Percentiles rank a stretch among this genome's conserved stretches.
These are phyloP conservation scores for Penicillium malachiteum DNA, from an alignment of 495 filamentous ascomycete genomes.

Conservation along the genomic window DNA sequence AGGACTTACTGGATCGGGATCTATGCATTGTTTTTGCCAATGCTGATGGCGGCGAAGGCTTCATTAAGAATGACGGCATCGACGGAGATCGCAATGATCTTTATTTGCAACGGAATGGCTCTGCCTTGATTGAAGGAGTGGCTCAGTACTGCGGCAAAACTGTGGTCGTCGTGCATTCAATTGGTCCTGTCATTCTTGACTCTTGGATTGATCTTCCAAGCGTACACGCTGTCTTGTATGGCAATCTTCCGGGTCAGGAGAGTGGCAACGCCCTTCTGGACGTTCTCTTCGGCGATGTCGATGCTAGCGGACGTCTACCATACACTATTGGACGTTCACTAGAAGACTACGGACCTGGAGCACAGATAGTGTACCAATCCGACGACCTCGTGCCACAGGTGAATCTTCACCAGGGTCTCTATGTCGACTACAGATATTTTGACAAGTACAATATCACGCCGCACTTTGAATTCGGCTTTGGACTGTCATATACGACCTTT, in stretches of 20 bases:
- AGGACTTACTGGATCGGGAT: slow-evolving; percentile 53
- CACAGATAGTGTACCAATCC: slow-evolving; percentile 70
- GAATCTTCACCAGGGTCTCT: slow-evolving; percentile 78
- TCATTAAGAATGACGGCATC: slow-evolving; percentile 58
- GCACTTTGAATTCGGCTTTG: slow-evolving; percentile 71
- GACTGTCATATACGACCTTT: slow-evolving; percentile 77
- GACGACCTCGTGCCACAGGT: slow-evolving; percentile 78
- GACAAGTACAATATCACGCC: slow-evolving; percentile 70
- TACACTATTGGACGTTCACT: slow-evolving; percentile 85
- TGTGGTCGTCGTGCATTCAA: slow-evolving; percentile 85
- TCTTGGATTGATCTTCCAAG: slow-evolving; percentile 77
- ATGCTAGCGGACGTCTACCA: slow-evolving; percentile 83
- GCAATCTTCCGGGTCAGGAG: slow-evolving; percentile 87
- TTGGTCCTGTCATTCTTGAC: slow-evolving; percentile 85
- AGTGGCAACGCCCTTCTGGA: slow-evolving; percentile 83
- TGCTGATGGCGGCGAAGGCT: slow-evolving; percentile 65
- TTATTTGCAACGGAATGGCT: slow-evolving; percentile 72
- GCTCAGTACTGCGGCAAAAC: slow-evolving; percentile 71
- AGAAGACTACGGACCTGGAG: slow-evolving; percentile 79
- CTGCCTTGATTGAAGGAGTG: slow-evolving; percentile 68
- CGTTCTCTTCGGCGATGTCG: slow-evolving; percentile 79
- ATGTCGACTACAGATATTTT: slow-evolving; percentile 90
- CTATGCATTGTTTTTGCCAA: slow-evolving; percentile 66
- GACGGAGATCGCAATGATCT: slow-evolving; percentile 83
- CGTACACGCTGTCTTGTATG: slow-evolving; percentile 80